phyloP scores from a whole-genome alignment of 2,329 filamentous ascomycete genomes.

The Fusarium marasasianum region DNA sequence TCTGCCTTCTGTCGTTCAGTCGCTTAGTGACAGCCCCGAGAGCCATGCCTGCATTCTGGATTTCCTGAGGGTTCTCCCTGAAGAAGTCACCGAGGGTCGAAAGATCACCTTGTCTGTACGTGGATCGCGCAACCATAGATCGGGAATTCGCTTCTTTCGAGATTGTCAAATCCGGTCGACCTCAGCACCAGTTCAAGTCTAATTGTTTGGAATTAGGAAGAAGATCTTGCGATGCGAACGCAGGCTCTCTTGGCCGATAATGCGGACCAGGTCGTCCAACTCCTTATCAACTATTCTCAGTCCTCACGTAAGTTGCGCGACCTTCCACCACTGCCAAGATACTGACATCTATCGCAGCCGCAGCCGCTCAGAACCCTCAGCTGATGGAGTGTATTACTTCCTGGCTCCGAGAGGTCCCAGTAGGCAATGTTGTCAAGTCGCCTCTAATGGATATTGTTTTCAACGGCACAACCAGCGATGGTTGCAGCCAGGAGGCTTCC shows the following conservation, averaged over 20 bases:
- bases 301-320: conserved; percentile 76
- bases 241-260: conserved; percentile 92
- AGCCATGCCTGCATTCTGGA: conserved; percentile 91
- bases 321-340: not conserved
- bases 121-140: conserved; percentile 69
- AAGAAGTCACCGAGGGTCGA: conserved; percentile 98
- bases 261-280: conserved; percentile 83
- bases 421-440: conserved; percentile 83
- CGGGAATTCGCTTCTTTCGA: conserved; percentile 46
- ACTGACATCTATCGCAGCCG: conserved; percentile 58
- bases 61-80: conserved; percentile 94
- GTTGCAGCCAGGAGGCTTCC: conserved; percentile 85
- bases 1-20: conserved; percentile 79
- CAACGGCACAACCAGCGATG: conserved; percentile 77
- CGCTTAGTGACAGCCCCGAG: conserved; percentile 78
- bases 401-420: conserved; percentile 93
- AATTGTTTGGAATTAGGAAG: conserved; percentile 77
- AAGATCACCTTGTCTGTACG: conserved; percentile 99
- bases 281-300: conserved; percentile 90
- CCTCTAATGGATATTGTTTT: conserved; percentile 85
- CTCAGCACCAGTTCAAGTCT: conserved; percentile 50
- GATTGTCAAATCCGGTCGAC: conserved; percentile 49
- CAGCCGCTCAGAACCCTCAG: conserved; percentile 85
- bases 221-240: conserved; percentile 88
- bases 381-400: conserved; percentile 96